Evolutionary conservation across 2,329 filamentous ascomycete species (phyloP).

Genomic region (Drechslerella dactyloides): DNA sequence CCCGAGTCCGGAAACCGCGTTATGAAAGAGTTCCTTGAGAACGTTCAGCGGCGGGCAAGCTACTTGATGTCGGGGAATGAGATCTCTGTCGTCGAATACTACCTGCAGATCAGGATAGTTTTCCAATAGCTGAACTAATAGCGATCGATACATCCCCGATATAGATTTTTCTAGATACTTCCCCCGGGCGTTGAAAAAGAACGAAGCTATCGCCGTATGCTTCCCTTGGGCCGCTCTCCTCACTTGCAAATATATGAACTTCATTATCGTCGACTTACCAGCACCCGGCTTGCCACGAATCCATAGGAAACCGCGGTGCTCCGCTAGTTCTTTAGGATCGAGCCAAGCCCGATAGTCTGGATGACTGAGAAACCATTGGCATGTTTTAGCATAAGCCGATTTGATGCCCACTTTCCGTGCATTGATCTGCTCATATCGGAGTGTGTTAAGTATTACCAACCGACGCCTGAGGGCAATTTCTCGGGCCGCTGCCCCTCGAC

Average conservation of each 20-base stretch:
- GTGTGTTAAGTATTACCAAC: constrained; percentile 55
- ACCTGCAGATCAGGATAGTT: constrained; percentile 26
- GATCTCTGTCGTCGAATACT: constrained; percentile 28
- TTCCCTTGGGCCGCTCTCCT: constrained; percentile 29
- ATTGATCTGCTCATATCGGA: constrained; percentile 59
- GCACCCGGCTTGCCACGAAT: constrained; percentile 61
- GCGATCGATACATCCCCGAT: constrained; percentile 44
- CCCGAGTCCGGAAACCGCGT: constrained; percentile 39
- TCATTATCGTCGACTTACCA: constrained; percentile 61
- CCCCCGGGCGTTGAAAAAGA: constrained; percentile 55
- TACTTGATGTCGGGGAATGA: constrained; percentile 19
- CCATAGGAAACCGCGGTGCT: constrained; percentile 61
- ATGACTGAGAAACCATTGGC: constrained; percentile 59
- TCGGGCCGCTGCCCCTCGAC: background rate
- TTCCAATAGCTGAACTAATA: constrained; percentile 37
- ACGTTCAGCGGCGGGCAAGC: constrained; percentile 44
- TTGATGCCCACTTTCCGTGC: constrained; percentile 58
- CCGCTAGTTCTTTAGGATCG: constrained; percentile 53
- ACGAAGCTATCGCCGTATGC: constrained; percentile 52
- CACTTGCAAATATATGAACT: constrained; percentile 54
- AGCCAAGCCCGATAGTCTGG: constrained; percentile 58
- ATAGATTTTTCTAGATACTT: constrained; percentile 50
- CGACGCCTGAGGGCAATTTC: background rate
- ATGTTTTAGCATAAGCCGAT: constrained; percentile 58
- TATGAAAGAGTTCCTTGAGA: constrained; percentile 53